Base-by-base conservation (phyloP, 2,329 filamentous ascomycete genomes). In the Clonostachys solani region DNA sequence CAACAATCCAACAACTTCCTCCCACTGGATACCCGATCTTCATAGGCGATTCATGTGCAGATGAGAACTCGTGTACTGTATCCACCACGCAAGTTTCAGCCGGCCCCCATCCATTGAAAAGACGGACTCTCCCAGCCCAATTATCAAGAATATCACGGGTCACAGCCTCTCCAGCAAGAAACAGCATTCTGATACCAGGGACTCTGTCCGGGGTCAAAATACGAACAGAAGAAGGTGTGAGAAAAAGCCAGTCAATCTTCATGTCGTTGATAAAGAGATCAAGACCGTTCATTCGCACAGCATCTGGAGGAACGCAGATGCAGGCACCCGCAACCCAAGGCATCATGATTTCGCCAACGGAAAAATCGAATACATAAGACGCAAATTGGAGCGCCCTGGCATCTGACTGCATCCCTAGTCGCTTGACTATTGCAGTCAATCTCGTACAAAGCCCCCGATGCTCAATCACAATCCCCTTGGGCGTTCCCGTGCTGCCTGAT, bases 401-500 rank as follows among this genome's bases (percentile, higher is more conserved):
- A 38, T 6, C 36, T 7, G 50, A 42, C 17, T 45, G 50, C 19
- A 65, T 52, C 43, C 55, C 48, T 45, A 57, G 54, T 0, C 52
- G 49, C 16, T 49, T 55, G 0, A 50, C 55, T 12, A 44, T 40
- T 16, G 34, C 42, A 12, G 2, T 40, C 18, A 29, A 37, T 13
- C 42, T 44, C 35, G 46, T 43, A 34, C 46, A 47, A 13, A 47
- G 10, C 9, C 29, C 19, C 12, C 29, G 37, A 17, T 50, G 48
- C 29, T 53, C 46, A 3, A 52, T 41, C 10, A 52, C 42, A 9
- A 49, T 43, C 29, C 52, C 52, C 33, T 54, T 54, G n/a, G 48
- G 51, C 15, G 38, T 33, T 3, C 52, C 52, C 3, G 52, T 50
- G 12, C 47, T 51, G 12, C 52, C 52, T 4, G 48, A 51, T 1